phyloP scores from a whole-genome alignment of 805 yeast species.

The Yarrowia porcina region DNA sequence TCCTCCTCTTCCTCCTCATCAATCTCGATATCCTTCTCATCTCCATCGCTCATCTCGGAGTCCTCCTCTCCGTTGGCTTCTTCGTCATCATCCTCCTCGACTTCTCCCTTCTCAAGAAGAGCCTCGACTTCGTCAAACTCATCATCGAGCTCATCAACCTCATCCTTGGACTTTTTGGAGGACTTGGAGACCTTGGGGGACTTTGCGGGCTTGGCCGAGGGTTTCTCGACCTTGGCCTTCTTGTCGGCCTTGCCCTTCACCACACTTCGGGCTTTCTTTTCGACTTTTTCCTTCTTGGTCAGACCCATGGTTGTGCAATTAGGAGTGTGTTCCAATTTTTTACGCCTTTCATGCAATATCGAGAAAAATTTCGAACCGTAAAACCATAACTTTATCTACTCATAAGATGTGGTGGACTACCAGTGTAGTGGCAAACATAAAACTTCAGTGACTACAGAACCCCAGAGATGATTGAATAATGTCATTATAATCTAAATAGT shows the following conservation, averaged over 20 bases:
- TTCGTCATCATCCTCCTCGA: conserved; percentile 35
- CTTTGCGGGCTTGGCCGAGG: conserved; percentile 5
- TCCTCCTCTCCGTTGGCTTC: conserved; percentile 33
- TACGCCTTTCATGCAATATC: conserved; percentile 20
- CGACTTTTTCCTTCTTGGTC: conserved; percentile 24
- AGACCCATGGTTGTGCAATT: conserved; percentile 23
- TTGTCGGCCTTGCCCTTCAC: conserved; percentile 22
- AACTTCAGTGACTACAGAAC: too few relatives aligned
- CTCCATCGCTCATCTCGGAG: conserved; percentile 30
- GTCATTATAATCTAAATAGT: neutral
- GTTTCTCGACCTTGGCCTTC: conserved; percentile 12
- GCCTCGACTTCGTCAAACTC: conserved; percentile 32
- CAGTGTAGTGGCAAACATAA: neutral
- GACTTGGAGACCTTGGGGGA: conserved; percentile 12
- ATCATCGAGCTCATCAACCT: conserved; percentile 31
- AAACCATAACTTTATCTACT: conserved; percentile 12
- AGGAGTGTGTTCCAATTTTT: conserved; percentile 13
- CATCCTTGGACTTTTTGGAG: conserved; percentile 28
- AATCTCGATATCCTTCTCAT: conserved; percentile 33
- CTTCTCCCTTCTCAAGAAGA: conserved; percentile 31
- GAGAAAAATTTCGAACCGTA: conserved; percentile 19
- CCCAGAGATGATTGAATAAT: neutral
- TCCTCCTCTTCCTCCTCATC: conserved; percentile 37
- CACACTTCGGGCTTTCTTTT: conserved; percentile 18
- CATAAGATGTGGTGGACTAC: neutral